These are phyloP conservation scores for Hypomontagnella submonticulosa DNA, from an alignment of 495 filamentous ascomycete species.

Conservation along the genomic window DNA sequence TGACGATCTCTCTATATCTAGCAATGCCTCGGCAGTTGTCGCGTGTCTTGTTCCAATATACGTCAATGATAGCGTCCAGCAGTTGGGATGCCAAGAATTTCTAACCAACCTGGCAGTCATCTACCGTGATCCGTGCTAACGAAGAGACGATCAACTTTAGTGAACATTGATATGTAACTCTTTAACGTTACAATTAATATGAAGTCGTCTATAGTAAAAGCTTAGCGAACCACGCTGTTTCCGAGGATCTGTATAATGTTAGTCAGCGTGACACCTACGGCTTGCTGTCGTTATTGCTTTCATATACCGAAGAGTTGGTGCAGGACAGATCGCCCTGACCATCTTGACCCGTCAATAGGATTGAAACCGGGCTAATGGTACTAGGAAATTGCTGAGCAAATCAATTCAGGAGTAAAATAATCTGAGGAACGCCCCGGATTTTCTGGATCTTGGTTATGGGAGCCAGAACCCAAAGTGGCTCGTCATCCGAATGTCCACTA, in stretches of 20 bases:
- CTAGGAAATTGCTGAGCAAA: not conserved
- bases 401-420: not conserved
- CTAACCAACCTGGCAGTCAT: conserved; percentile 1
- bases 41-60: conserved; percentile 11
- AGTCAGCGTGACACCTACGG: not conserved
- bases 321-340: not conserved
- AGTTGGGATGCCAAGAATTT: conserved; percentile 15
- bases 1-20: conserved; percentile 16
- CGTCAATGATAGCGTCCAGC: too few species aligned
- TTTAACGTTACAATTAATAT: too few species aligned
- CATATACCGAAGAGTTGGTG: conserved; percentile 6
- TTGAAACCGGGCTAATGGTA: not conserved
- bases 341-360: not conserved
- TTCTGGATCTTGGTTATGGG: conserved; percentile 30
- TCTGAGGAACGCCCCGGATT: conserved; percentile 16
- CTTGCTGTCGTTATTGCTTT: conserved; percentile 18
- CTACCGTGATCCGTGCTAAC: conserved; percentile 3
- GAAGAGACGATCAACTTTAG: too few species aligned
- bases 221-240: too few species aligned
- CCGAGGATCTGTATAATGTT: too few species aligned
- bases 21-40: conserved; percentile 26
- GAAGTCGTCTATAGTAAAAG: too few species aligned
- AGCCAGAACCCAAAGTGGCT: conserved; percentile 22
- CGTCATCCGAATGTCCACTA: conserved; percentile 16
- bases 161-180: too few species aligned